Base-by-base conservation (phyloP, 805 yeast species). In the Kuraishia piskuri region DNA sequence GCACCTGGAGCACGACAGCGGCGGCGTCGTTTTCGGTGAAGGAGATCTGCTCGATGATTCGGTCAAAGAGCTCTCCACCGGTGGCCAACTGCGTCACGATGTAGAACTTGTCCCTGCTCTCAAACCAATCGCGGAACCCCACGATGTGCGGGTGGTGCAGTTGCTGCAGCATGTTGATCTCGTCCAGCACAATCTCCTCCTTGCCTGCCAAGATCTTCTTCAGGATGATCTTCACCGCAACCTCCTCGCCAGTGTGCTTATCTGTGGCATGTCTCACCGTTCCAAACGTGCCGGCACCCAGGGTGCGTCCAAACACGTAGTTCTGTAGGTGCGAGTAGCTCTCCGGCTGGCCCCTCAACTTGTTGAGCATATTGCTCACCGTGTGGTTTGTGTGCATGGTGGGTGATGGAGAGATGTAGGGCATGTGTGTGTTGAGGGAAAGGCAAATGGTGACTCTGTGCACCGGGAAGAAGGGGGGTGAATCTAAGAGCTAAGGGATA, bases 281-380 rank as follows among this genome's bases (percentile, higher is more conserved):
- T 45, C 99, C 98, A 68, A 90, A 94, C 0, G 96, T 82, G 4
- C 99, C 98, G 0, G 97, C 97, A 9, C 98, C 98, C 12, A 91
- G 70, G 0, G 96, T 89, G 55, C 80, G 81, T 12, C 91, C 92
- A 66, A 90, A 88, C 8, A 83, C 79, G 63, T 89, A 91, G 55
- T 79, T 75, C 50, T 76, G 67, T 68, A 90, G 89, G 62, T 88
- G 79, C 46, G 75, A 63, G 60, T 85, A 85, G 7, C 87, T 79
- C 12, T 72, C 76, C 0, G 95, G 96, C 66, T 88, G 94, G 5
- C 91, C 89, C 49, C 82, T 71, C 21, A 88, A 63, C 60, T 80
- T 84, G 61, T 79, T 75, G 54, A 86, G 79, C 75, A 49, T 76
- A 67, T 68, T 90, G 48, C 40, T 31, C 40, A 31, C 40, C 7